phyloP scores from a whole-genome alignment of 192 early-diverging fungal species.

The Dimargaris cristalligena region DNA sequence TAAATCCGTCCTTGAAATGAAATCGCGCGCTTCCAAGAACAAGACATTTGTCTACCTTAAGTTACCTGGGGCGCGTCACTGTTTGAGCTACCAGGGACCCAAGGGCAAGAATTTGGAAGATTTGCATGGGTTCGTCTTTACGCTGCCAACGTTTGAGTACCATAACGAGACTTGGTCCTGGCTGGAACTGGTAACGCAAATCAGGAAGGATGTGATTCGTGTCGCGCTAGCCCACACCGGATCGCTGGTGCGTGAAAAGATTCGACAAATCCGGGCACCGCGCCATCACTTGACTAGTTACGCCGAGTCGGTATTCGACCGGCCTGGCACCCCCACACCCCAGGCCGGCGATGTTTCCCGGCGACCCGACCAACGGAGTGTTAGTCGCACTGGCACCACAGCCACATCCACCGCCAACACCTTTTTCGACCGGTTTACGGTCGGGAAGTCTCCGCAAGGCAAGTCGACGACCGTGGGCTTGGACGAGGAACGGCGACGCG shows the following conservation, averaged over 20 bases:
- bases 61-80: slow-evolving; percentile 61
- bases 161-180: slow-evolving; percentile 52
- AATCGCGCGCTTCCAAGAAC: slow-evolving; percentile 65
- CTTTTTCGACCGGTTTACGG: too few species aligned
- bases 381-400: background rate
- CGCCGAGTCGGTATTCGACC: background rate
- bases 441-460: background rate
- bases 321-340: background rate
- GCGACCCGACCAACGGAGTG: background rate
- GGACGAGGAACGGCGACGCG: too few species aligned
- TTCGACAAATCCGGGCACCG: slow-evolving; percentile 20
- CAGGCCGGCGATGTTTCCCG: background rate
- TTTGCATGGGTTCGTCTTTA: slow-evolving; percentile 51
- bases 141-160: slow-evolving; percentile 59
- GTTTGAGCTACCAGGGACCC: slow-evolving; percentile 71
- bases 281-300: background rate
- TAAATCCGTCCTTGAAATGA: slow-evolving; percentile 66
- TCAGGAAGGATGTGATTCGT: slow-evolving; percentile 30
- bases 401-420: too few species aligned
- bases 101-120: slow-evolving; percentile 67
- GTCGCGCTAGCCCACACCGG: slow-evolving; percentile 30
- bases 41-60: slow-evolving; percentile 84
- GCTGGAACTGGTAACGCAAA: slow-evolving; percentile 27
- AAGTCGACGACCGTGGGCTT: background rate
- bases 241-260: slow-evolving; percentile 30